phyloP scores from a whole-genome alignment of 176 grass and related monocot genomes.

The Rhipidocladum racemiflorum region DNA sequence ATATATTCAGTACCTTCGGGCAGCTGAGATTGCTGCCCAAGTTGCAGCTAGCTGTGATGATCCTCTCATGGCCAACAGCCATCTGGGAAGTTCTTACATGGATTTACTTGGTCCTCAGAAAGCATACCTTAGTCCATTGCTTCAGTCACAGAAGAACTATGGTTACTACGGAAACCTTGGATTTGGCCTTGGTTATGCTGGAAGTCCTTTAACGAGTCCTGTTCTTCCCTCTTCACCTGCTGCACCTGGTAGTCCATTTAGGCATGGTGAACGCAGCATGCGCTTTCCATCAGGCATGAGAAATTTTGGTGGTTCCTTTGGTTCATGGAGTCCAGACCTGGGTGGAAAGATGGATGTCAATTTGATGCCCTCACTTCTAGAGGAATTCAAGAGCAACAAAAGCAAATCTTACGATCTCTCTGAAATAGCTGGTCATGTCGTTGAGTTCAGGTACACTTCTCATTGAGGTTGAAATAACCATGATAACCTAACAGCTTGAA shows the following conservation, averaged over 20 bases:
- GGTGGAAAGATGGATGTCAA: slow-evolving; percentile 42
- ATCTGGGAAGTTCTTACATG: slow-evolving; percentile 49
- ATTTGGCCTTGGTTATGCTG: slow-evolving; percentile 49
- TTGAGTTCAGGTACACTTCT: slow-evolving; percentile 71
- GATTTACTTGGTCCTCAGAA: slow-evolving; percentile 64
- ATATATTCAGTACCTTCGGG: slow-evolving; percentile 55
- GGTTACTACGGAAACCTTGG: slow-evolving; percentile 57
- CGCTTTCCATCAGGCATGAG: slow-evolving; percentile 50
- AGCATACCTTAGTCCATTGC: slow-evolving; percentile 44
- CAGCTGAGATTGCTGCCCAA: slow-evolving; percentile 39
- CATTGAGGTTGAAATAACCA: background rate
- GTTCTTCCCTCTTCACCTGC: slow-evolving; percentile 53
- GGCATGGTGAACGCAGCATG: slow-evolving; percentile 54
- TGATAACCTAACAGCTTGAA: background rate
- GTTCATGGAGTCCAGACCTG: slow-evolving; percentile 52
- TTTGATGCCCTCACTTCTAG: slow-evolving; percentile 63
- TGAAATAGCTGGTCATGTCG: slow-evolving; percentile 76
- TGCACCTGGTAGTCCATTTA: slow-evolving; percentile 58
- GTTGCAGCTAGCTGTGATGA: slow-evolving; percentile 51
- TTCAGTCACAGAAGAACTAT: slow-evolving; percentile 63
- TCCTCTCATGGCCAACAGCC: slow-evolving; percentile 36
- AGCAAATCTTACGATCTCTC: slow-evolving; percentile 79
- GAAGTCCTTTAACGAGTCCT: slow-evolving; percentile 50
- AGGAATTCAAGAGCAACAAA: slow-evolving; percentile 95
- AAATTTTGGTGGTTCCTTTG: slow-evolving; percentile 52